Percentiles rank a stretch among this genome's conserved stretches.
These are phyloP conservation scores for Russula virescens DNA, from an alignment of 768 basidiomycete species.

Conservation along the genomic window DNA sequence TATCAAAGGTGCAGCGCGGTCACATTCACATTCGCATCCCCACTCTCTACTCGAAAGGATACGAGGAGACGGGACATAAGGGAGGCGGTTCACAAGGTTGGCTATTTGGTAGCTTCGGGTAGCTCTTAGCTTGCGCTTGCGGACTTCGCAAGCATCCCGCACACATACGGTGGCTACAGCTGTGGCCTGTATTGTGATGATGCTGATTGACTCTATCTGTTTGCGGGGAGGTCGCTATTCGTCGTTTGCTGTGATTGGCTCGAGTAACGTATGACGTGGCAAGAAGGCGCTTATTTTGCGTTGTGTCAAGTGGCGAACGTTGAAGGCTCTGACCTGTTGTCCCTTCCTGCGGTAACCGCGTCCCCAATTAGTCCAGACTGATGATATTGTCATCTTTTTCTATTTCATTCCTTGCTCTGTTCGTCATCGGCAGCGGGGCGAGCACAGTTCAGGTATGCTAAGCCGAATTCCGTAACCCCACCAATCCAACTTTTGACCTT, in stretches of 20 bases:
- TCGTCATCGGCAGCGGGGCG: background rate
- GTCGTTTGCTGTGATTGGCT: too few relatives aligned
- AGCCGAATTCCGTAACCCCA: too few relatives aligned
- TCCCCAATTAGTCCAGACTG: too few relatives aligned
- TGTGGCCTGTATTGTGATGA: too few relatives aligned
- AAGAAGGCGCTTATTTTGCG: background rate
- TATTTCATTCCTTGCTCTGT: background rate
- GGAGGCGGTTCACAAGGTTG: too few relatives aligned
- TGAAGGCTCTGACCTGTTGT: too few relatives aligned
- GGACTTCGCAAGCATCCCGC: too few relatives aligned
- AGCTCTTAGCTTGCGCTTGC: background rate
- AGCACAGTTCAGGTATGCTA: background rate
- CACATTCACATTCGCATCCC: constrained; percentile 1
- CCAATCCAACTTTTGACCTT: background rate
- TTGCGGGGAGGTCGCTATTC: background rate
- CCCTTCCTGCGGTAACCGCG: too few relatives aligned
- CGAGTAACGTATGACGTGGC: background rate
- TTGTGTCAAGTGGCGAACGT: background rate
- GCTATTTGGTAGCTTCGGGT: background rate
- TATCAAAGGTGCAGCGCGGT: constrained; percentile 22
- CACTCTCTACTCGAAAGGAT: constrained; percentile 20
- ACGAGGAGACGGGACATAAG: constrained; percentile 14
- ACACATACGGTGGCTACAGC: too few relatives aligned
- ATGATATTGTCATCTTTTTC: background rate
- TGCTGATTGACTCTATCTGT: background rate